phyloP scores from a whole-genome alignment of 1,139 yeast species.

The Insectozyma bohioensis region DNA sequence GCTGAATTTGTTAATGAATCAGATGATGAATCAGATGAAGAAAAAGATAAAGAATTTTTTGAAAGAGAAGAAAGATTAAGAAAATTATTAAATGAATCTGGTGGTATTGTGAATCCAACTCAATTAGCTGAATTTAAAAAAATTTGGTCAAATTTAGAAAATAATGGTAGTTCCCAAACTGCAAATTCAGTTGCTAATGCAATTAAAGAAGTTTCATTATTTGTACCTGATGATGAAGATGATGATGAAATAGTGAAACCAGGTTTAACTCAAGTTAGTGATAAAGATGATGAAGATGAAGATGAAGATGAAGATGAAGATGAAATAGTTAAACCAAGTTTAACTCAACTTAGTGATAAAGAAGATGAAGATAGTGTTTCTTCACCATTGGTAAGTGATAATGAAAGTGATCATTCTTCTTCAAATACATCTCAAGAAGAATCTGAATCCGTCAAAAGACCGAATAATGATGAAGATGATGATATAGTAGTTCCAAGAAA shows the following conservation, averaged over 20 bases:
- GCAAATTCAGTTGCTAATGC: slow-evolving; percentile 26
- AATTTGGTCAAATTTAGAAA: slow-evolving; percentile 36
- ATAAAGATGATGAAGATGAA: slow-evolving; percentile 1
- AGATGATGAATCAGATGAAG: slow-evolving; percentile 69
- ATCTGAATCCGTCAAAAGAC: slow-evolving; percentile 7
- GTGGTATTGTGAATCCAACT: slow-evolving; percentile 39
- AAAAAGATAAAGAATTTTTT: slow-evolving; percentile 53
- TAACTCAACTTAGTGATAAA: background rate
- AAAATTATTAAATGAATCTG: slow-evolving; percentile 33
- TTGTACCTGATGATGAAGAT: slow-evolving; percentile 20
- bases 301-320: slow-evolving; percentile 7
- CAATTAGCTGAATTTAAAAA: slow-evolving; percentile 39
- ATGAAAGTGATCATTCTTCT: slow-evolving; percentile 4
- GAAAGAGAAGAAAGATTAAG: slow-evolving; percentile 59
- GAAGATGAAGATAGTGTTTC: slow-evolving; percentile 7
- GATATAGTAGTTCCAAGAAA: slow-evolving; percentile 4
- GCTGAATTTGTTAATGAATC: slow-evolving; percentile 60
- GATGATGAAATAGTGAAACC: slow-evolving; percentile 12
- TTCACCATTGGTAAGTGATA: background rate
- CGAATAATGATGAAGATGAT: background rate
- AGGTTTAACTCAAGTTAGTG: background rate
- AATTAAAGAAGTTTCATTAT: slow-evolving; percentile 18
- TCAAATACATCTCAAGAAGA: slow-evolving; percentile 15
- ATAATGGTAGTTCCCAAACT: slow-evolving; percentile 14
- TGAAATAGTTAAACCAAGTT: background rate